These are phyloP conservation scores for Martiniozyma asiatica DNA, from an alignment of 1,139 yeast genomes.

Conservation along the genomic window DNA sequence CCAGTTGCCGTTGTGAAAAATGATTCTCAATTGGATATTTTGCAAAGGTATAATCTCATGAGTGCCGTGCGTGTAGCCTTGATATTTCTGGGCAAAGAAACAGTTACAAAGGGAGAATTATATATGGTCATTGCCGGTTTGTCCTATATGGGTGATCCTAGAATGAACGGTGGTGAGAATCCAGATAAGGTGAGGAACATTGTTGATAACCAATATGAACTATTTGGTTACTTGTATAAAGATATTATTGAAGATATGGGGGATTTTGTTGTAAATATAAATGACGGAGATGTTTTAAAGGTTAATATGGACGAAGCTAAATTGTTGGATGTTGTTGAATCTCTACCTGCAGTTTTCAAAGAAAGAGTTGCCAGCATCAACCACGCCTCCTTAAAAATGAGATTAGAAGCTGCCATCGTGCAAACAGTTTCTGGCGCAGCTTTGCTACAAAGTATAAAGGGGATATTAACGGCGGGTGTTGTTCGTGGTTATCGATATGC, in stretches of 20 bases:
- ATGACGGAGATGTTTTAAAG: not conserved
- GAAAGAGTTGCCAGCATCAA: not conserved
- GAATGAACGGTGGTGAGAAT: slow-evolving; percentile 81
- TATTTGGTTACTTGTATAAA: slow-evolving; percentile 58
- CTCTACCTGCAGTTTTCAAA: not conserved
- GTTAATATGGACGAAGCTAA: not conserved
- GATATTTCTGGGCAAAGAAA: slow-evolving; percentile 32
- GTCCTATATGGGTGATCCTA: slow-evolving; percentile 83
- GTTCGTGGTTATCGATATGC: slow-evolving; percentile 65
- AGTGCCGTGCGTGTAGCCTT: slow-evolving; percentile 72
- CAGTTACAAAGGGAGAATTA: slow-evolving; percentile 43
- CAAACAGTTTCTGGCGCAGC: slow-evolving; percentile 62
- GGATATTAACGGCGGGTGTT: slow-evolving; percentile 79
- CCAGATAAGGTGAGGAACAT: slow-evolving; percentile 82
- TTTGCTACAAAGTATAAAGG: slow-evolving; percentile 65
- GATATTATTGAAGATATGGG: slow-evolving; percentile 46
- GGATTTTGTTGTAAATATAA: slow-evolving; percentile 15
- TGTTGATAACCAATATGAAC: slow-evolving; percentile 59
- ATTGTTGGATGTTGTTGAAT: not conserved
- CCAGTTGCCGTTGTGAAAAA: slow-evolving; percentile 73
- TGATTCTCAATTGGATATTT: slow-evolving; percentile 45
- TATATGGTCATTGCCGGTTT: slow-evolving; percentile 69
- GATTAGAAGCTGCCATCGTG: slow-evolving; percentile 27
- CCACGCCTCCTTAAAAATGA: slow-evolving; percentile 7
- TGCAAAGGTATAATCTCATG: slow-evolving; percentile 66